phyloP scores from a whole-genome alignment of 2,329 filamentous ascomycete species.

The Pyrenophora graminea region DNA sequence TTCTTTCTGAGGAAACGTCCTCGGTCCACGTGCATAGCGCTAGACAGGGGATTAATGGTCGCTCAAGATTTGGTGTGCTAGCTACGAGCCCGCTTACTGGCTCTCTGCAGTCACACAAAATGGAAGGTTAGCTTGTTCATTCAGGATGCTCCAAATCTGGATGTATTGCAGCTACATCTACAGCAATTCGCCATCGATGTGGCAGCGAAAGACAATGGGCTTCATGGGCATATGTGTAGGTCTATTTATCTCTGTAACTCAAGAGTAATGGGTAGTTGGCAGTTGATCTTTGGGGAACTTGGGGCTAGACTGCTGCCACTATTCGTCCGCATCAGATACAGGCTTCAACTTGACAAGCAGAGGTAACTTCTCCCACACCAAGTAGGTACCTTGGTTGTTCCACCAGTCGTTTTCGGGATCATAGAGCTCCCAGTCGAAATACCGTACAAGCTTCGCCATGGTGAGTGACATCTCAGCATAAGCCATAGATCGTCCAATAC shows the following conservation, averaged over 20 bases:
- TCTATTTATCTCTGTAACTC: not conserved
- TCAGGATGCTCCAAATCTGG: not conserved
- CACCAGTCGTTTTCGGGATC: conserved; percentile 4
- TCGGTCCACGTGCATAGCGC: conserved; percentile 1
- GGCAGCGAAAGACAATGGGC: not conserved
- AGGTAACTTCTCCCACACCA: conserved; percentile 12
- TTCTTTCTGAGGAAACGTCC: not conserved
- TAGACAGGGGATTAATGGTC: not conserved
- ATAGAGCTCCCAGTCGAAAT: conserved; percentile 3
- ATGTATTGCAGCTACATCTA: not conserved
- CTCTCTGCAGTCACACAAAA: too few relatives aligned
- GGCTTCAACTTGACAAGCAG: conserved; percentile 1
- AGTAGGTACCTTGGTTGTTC: conserved; percentile 5
- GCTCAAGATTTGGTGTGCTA: not conserved
- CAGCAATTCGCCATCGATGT: not conserved
- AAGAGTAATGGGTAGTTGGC: too few relatives aligned
- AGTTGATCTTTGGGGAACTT: too few relatives aligned
- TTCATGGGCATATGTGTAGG: not conserved
- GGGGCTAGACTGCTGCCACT: not conserved
- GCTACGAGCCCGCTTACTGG: not conserved
- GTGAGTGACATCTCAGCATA: conserved; percentile 6
- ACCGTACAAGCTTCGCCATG: conserved; percentile 3
- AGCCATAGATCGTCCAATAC: conserved; percentile 15
- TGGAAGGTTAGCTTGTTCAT: not conserved
- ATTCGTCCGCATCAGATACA: not conserved